Evolutionary conservation across 768 basidiomycete species (phyloP).

Genomic region (Psilocybe tampanensis): DNA sequence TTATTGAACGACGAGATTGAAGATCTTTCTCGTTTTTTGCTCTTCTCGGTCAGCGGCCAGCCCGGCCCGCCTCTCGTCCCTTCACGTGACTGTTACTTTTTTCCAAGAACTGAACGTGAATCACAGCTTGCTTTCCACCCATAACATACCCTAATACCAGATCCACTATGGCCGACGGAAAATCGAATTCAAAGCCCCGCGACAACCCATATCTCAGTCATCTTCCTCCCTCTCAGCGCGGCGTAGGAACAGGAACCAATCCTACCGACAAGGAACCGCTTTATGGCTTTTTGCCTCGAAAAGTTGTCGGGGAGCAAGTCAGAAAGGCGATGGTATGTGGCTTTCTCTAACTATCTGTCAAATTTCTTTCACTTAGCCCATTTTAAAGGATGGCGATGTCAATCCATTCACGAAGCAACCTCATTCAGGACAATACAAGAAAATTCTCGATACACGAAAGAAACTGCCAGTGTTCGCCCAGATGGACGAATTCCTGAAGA

Average conservation of each 20-base stretch:
- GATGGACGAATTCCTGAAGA: conserved; percentile 90
- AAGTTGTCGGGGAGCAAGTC: conserved; percentile 66
- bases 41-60: too few species aligned
- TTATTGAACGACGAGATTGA: too few species aligned
- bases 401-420: conserved; percentile 91
- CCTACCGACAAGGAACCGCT: conserved; percentile 54
- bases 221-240: conserved; percentile 38
- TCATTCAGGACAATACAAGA: conserved; percentile 78
- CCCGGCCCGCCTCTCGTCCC: background rate
- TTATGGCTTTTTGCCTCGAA: conserved; percentile 73
- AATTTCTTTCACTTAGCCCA: background rate
- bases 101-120: background rate
- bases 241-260: conserved; percentile 22
- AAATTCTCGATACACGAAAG: conserved; percentile 83
- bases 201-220: conserved; percentile 64
- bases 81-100: conserved; percentile 4
- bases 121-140: background rate
- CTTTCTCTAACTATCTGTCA: background rate
- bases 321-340: conserved; percentile 67
- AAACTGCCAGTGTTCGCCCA: conserved; percentile 90
- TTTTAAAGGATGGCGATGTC: conserved; percentile 39
- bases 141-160: background rate
- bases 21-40: too few species aligned
- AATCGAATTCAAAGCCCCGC: conserved; percentile 12
- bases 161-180: conserved; percentile 6